Conservation (phyloP, 2,329 filamentous ascomycete genomes). For the Ilyonectria destructans region DNA sequence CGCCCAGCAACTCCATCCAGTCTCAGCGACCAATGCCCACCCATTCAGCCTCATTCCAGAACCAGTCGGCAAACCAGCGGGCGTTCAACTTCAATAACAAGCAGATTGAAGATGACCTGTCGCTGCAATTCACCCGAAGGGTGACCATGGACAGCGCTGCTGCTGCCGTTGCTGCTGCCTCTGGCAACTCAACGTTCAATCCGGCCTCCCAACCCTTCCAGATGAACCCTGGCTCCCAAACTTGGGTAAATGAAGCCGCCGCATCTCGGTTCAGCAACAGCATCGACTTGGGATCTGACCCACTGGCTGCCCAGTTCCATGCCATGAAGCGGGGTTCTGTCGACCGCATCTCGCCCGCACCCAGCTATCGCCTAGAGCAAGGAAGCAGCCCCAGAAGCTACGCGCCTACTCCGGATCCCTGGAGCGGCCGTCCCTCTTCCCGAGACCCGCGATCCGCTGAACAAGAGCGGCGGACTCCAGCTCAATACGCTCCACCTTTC, state of each 20-base stretch:
- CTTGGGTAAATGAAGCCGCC: constrained; percentile 59
- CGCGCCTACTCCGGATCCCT: constrained; percentile 55
- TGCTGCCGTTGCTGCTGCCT: constrained; percentile 32
- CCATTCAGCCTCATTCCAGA: constrained; percentile 64
- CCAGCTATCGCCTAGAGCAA: constrained; percentile 52
- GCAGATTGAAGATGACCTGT: constrained; percentile 58
- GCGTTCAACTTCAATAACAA: constrained; percentile 57
- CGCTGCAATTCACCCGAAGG: constrained; percentile 53
- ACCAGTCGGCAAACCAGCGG: constrained; percentile 59
- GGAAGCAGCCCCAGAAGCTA: constrained; percentile 48
- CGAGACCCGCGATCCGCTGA: constrained; percentile 57
- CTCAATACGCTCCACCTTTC: constrained; percentile 52
- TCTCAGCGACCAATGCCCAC: constrained; percentile 63
- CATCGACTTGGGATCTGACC: constrained; percentile 54
- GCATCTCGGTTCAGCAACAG: constrained; percentile 48
- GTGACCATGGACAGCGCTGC: constrained; percentile 54
- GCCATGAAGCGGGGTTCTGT: constrained; percentile 57
- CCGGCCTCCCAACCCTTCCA: constrained; percentile 60
- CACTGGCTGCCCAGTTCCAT: constrained; percentile 47
- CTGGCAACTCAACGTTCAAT: constrained; percentile 46
- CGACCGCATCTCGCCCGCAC: constrained; percentile 57
- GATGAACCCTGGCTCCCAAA: constrained; percentile 63
- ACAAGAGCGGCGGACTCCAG: constrained; percentile 56
- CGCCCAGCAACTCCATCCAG: constrained; percentile 62
- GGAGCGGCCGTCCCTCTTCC: constrained; percentile 56